Base-by-base conservation (phyloP, 1,139 yeast species). In the Saccharomyces uvarum region DNA sequence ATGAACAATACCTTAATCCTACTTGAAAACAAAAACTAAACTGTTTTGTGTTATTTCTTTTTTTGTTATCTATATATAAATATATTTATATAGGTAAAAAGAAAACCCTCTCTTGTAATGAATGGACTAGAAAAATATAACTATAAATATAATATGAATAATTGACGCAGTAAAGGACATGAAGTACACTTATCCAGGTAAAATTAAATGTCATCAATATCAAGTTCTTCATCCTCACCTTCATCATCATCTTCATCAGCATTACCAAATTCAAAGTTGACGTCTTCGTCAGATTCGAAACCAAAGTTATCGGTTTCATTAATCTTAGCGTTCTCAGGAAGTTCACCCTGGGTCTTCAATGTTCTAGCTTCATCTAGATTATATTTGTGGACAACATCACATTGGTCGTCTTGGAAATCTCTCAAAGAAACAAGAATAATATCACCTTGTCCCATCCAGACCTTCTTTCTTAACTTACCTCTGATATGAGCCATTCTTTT, bases 391-490 rank as follows among this genome's bases (percentile, higher is more conserved):
- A 95, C 93, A 63, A 95, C 98, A 73, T 95, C 99, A 77, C 97
- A 95, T 73, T 88, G 95, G 62, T 89, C 97, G 70, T 93, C 98
- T 75, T 95, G 97, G 83, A 93, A 95, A 70, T 95, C 99, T 80
- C 99, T 89, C 69, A 95, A 82, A 5, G 97, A 90, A 51, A 93
- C 93, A 69, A 95, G 78, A 63, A 95, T 90, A 66, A 95, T 95
- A 71, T 95, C 99, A 76, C 99, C 99, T 75, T 90, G 98, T 49
- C 89, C 88, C 89, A 95, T 91, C 99, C 99, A 95, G 59, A 91
- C 98, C 83, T 93, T 93, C 85, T 95, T 95, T 81, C 99, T 88
- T 77, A 95, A 82, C 74, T 95, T 95, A 65, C 99, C 99, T 80
- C 99, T 88, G 69, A 95, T 95, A 72, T 93, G 99, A 19, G 96